A percentile compares a stretch with the other conserved stretches of the same genome.
Evolutionary conservation across 352 stramenopile genomes (phyloP).

Genomic region (Globisporangium viniferum): DNA sequence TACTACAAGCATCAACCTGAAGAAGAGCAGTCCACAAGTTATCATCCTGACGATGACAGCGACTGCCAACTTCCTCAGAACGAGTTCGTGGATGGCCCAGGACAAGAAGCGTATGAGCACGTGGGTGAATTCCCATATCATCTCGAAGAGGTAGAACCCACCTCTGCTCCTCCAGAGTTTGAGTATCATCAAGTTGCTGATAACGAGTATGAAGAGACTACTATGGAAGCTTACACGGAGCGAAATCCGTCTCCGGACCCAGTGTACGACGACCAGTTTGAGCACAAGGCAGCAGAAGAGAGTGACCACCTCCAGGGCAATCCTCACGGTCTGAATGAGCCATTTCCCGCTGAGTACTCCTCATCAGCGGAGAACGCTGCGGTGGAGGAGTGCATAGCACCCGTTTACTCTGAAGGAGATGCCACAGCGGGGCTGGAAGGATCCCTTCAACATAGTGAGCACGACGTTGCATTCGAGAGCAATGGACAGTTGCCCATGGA

Average conservation of each 20-base stretch:
- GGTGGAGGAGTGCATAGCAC: neutral
- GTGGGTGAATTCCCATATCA: neutral
- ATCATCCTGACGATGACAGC: neutral
- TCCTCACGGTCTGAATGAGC: neutral
- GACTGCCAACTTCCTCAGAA: neutral
- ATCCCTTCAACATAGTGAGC: neutral
- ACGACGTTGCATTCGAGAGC: neutral
- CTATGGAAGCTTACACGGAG: neutral
- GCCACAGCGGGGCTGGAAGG: neutral
- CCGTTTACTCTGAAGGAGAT: neutral
- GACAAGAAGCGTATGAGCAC: neutral
- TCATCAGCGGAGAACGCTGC: neutral
- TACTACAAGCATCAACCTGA: neutral
- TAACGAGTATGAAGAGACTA: neutral
- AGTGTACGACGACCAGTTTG: conserved; percentile 7
- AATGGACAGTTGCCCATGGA: neutral
- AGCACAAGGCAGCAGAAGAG: neutral
- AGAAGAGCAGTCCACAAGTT: neutral
- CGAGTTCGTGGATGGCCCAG: neutral
- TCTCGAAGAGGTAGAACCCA: neutral
- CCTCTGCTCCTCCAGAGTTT: neutral
- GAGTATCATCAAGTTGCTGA: neutral
- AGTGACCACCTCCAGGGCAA: neutral
- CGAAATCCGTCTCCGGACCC: neutral
- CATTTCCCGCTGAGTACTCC: neutral